Base-by-base conservation (phyloP, 208 protist species). In the Acanthamoeba triangularis region DNA sequence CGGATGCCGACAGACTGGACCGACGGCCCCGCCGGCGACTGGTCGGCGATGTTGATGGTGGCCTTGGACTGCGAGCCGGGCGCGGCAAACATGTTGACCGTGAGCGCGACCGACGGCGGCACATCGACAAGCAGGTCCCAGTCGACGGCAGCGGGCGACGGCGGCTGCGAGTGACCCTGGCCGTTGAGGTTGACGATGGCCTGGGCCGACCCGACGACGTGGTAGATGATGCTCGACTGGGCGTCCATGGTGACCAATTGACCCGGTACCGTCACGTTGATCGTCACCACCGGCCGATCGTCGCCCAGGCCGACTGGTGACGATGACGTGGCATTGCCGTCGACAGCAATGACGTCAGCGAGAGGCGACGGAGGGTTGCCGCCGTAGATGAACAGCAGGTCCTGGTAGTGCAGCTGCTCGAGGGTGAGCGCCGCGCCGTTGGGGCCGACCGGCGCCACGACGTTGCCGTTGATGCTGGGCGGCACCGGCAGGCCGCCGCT, bases 361-460 rank as follows among this genome's bases (percentile, higher is more conserved):
- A 23, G 18, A 44, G 35, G 18, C 52, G 30, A 2, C 80, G 28
- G 80, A 0, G 6, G 78, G 54, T 91, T 49, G 87, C 87, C 87
- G 20, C 87, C 87, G 61, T 93, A 93, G 61, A 93, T 7, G 49
- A 93, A 93, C 14, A 76, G 87, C 33, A 93, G 20, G 28, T 93
- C 87, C 63, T 93, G 87, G 0, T 76, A 28, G 28, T 76, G 54
- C 11, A 93, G 28, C 30, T 93, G 59, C 33, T 35, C 87, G 23
- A 93, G 37, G 7, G 52, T n/a, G 63, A 93, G 87, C 11, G 59
- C 33, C 25, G 87, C 28, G 35, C 30, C 37, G 44, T 56, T 0
- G 61, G 87, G 87, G 33, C 63, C 87, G 16, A 93, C 41, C 10
- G 87, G 87, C 14, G 61, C 10, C 37, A 93, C 37, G 35, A 93